Conservation (phyloP, 2,329 filamentous ascomycete genomes). For the Fusarium sp. region DNA sequence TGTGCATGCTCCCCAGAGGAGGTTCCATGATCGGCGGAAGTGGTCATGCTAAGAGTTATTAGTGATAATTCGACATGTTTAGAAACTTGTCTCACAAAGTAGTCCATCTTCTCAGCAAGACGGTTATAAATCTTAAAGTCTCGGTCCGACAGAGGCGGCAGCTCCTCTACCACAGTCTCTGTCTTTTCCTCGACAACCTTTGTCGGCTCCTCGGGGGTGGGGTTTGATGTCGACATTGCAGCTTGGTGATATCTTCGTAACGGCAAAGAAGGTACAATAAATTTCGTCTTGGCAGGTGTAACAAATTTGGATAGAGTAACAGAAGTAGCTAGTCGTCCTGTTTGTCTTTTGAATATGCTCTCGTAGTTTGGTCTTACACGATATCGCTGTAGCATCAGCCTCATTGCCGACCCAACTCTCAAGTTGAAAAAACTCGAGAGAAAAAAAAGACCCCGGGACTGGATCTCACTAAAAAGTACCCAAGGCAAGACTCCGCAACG, state of each 20-base stretch:
- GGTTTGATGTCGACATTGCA: conserved; percentile 33
- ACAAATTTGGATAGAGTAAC: background rate
- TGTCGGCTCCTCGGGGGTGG: conserved; percentile 9
- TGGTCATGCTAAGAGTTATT: conserved; percentile 71
- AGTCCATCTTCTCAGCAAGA: conserved; percentile 81
- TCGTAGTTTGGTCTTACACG: conserved; percentile 9
- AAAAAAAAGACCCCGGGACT: background rate
- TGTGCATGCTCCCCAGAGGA: conserved; percentile 75
- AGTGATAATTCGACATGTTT: background rate
- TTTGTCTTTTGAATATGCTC: conserved; percentile 6
- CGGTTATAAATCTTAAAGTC: conserved; percentile 79
- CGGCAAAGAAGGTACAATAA: background rate
- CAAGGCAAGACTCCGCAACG: background rate
- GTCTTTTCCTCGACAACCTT: conserved; percentile 20
- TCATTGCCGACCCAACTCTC: conserved; percentile 33
- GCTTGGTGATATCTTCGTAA: conserved; percentile 1
- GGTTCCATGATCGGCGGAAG: conserved; percentile 80
- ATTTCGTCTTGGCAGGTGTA: background rate
- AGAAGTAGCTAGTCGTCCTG: background rate
- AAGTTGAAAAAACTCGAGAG: too few species aligned
- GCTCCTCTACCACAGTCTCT: conserved; percentile 36
- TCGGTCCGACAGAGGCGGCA: conserved; percentile 72
- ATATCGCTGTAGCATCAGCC: conserved; percentile 13
- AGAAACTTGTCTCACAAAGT: conserved; percentile 65
- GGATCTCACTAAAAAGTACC: conserved; percentile 22